phyloP scores from a whole-genome alignment of 768 basidiomycete genomes.

The Phylloporus sp. region DNA sequence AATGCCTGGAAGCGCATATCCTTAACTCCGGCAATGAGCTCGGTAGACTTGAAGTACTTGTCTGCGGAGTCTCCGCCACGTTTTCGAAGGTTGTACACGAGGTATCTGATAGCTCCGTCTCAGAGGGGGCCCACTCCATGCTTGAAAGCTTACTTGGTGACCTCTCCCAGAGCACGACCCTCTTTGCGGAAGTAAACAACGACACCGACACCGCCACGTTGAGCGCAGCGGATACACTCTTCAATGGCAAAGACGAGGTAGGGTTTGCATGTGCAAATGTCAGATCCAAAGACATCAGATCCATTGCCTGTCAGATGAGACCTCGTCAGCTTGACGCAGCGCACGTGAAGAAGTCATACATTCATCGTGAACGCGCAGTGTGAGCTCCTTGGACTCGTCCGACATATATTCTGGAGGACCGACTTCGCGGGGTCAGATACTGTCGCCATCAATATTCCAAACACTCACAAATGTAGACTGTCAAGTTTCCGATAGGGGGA shows the following conservation, averaged over 20 bases:
- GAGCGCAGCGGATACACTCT: constrained; percentile 83
- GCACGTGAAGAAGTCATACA: constrained; percentile 45
- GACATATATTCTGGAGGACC: constrained; percentile 77
- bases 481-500: constrained; percentile 88
- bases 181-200: constrained; percentile 96
- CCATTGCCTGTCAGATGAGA: constrained; percentile 62
- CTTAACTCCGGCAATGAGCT: constrained; percentile 90
- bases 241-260: constrained; percentile 92
- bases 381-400: constrained; percentile 76
- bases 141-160: constrained; percentile 65
- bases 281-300: constrained; percentile 93
- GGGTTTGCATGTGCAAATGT: constrained; percentile 91
- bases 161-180: constrained; percentile 89
- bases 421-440: constrained; percentile 41
- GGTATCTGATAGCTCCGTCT: constrained; percentile 48
- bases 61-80: constrained; percentile 90
- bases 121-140: not conserved
- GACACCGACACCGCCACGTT: constrained; percentile 84
- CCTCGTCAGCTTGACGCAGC: not conserved
- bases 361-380: constrained; percentile 90
- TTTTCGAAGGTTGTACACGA: constrained; percentile 96
- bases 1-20: constrained; percentile 93
- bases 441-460: not conserved
- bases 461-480: constrained; percentile 83
- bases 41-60: constrained; percentile 92